A percentile compares a stretch with the other conserved stretches of the same genome.
phyloP scores from a whole-genome alignment of 345 rosid genomes.

The Ceriops tagal region DNA sequence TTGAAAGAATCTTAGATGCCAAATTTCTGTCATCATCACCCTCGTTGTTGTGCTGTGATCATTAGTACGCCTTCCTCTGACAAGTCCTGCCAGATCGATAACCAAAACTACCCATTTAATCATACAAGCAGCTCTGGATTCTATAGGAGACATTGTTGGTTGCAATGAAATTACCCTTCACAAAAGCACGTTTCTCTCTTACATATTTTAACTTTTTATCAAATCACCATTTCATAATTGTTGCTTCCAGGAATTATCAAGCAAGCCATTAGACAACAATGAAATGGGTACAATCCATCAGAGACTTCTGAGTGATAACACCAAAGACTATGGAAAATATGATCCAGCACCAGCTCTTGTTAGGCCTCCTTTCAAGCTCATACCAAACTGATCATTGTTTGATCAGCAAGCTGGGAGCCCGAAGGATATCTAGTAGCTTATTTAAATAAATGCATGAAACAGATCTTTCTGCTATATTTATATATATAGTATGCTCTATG shows the following conservation, averaged over 20 bases:
- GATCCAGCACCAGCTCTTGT: constrained; percentile 68
- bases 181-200: neutral
- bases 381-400: constrained; percentile 54
- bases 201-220: neutral
- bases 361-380: constrained; percentile 93
- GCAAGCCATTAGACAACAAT: constrained; percentile 8
- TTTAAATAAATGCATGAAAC: no score
- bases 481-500: no score
- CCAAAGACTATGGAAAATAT: constrained; percentile 71
- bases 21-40: no score
- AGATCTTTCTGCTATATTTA: no score
- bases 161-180: neutral
- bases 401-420: neutral
- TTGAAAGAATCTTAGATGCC: no score
- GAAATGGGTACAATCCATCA: constrained; percentile 43
- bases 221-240: neutral
- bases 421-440: no score
- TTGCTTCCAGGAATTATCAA: constrained; percentile 7
- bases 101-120: no score
- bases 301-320: constrained; percentile 57
- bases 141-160: neutral
- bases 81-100: no score
- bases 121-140: no score
- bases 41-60: no score
- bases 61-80: no score